Evolutionary conservation across 2,329 filamentous ascomycete genomes (phyloP).

Genomic region (Trichoderma sp.): DNA sequence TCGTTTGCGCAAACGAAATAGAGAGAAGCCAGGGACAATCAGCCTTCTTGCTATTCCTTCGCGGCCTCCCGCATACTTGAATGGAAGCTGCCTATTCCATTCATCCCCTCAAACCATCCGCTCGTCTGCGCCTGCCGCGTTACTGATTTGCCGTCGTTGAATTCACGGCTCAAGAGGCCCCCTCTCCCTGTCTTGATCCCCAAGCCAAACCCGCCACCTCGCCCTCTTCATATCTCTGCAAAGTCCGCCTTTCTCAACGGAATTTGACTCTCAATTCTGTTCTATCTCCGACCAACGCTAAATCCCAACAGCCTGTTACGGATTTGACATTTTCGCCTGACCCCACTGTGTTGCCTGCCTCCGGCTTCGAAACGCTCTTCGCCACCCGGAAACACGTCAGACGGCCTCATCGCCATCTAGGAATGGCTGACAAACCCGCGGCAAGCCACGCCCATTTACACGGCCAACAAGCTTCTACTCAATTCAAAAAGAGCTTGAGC

Average conservation of each 20-base stretch:
- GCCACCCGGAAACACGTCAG: slow-evolving; percentile 20
- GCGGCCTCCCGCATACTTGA: slow-evolving; percentile 3
- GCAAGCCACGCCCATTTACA: slow-evolving; percentile 20
- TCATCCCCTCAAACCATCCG: slow-evolving; percentile 3
- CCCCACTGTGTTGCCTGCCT: slow-evolving; percentile 16
- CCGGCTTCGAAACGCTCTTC: slow-evolving; percentile 16
- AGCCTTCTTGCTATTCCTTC: neutral
- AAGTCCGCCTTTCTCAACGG: neutral
- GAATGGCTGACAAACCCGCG: slow-evolving; percentile 39
- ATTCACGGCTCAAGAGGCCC: neutral
- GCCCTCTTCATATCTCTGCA: neutral
- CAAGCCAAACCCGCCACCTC: neutral
- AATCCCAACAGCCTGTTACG: slow-evolving; percentile 16
- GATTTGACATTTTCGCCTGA: slow-evolving; percentile 5
- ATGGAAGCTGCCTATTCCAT: slow-evolving; percentile 14
- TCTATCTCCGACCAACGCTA: slow-evolving; percentile 14
- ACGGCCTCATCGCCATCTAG: slow-evolving; percentile 24
- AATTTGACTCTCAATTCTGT: neutral
- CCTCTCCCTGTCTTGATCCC: neutral
- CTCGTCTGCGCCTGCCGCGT: neutral
- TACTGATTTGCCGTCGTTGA: neutral
- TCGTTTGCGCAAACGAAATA: neutral
- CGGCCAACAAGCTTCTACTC: slow-evolving; percentile 30
- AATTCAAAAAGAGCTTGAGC: slow-evolving; percentile 30
- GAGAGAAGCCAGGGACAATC: neutral